Percentiles rank a stretch among this genome's conserved stretches.
Conservation (phyloP, 305 asterid genomes). For the Fraxinus velutina region DNA sequence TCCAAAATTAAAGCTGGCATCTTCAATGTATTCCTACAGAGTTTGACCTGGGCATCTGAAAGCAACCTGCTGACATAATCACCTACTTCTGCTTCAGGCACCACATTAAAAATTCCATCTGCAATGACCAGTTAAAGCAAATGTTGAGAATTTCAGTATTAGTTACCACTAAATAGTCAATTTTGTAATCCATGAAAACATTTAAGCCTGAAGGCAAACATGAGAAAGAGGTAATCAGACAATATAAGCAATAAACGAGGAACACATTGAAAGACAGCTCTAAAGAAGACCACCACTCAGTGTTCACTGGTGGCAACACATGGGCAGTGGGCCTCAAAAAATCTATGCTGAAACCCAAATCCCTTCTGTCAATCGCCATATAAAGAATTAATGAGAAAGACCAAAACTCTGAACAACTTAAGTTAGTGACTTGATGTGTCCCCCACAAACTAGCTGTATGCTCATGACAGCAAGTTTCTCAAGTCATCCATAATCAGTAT, state of each 20-base stretch:
- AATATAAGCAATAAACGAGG: neutral
- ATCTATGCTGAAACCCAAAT: neutral
- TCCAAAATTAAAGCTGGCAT: constrained; percentile 94
- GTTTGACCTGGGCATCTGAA: constrained; percentile 53
- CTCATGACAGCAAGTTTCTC: neutral
- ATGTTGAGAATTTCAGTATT: constrained; percentile 16
- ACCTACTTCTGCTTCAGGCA: constrained; percentile 54
- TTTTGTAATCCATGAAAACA: constrained; percentile 1
- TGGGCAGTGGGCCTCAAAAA: neutral
- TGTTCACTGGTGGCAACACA: neutral
- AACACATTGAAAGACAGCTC: neutral
- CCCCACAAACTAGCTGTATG: neutral
- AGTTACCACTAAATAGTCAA: constrained; percentile 15
- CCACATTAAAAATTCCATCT: constrained; percentile 57
- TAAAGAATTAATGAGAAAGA: neutral
- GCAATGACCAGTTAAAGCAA: constrained; percentile 35
- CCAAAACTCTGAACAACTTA: neutral
- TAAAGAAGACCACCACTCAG: neutral
- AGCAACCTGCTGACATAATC: constrained; percentile 53
- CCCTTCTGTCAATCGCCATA: neutral
- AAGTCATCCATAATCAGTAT: neutral
- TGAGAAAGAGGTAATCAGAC: neutral
- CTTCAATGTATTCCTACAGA: constrained; percentile 57
- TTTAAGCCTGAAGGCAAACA: neutral
- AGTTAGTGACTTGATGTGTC: neutral